Conservation (phyloP, 306 rosid species). For the Biancaea sappan region DNA sequence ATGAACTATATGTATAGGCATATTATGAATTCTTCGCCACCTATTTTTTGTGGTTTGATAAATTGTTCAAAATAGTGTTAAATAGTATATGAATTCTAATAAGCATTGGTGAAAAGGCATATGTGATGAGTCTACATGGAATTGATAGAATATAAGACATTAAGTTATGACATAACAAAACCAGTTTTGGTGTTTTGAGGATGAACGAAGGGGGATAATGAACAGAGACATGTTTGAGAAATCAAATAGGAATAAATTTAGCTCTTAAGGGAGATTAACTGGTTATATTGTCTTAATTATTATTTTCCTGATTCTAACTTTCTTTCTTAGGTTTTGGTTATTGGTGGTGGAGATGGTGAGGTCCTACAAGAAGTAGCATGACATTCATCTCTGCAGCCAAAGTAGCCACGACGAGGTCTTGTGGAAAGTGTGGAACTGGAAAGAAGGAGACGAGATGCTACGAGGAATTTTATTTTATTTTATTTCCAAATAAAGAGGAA, state of each 20-base stretch:
- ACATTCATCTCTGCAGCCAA: constrained; percentile 74
- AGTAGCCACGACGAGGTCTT: too few relatives aligned
- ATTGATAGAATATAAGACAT: constrained; percentile 12
- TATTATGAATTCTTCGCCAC: not conserved
- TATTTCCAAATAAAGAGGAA: too few relatives aligned
- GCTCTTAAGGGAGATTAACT: not conserved
- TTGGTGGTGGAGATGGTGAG: constrained; percentile 98
- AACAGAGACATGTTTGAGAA: not conserved
- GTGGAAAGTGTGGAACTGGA: too few relatives aligned
- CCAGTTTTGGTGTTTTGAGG: not conserved
- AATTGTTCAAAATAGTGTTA: not conserved
- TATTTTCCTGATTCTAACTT: constrained; percentile 28
- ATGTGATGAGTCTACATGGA: not conserved
- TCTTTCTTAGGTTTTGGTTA: constrained; percentile 76
- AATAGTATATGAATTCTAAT: not conserved
- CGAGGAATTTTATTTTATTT: too few relatives aligned
- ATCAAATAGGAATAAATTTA: not conserved
- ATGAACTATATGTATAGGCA: not conserved
- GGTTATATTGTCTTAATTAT: not conserved
- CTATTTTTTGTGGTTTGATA: not conserved
- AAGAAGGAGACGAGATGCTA: too few relatives aligned
- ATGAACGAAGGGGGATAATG: not conserved
- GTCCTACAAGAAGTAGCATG: constrained; percentile 92
- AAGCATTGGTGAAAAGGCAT: not conserved
- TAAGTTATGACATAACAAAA: constrained; percentile 6